These are phyloP conservation scores for Cyberlindnera euphorbiae DNA, from an alignment of 805 yeast species.

Conservation along the genomic window DNA sequence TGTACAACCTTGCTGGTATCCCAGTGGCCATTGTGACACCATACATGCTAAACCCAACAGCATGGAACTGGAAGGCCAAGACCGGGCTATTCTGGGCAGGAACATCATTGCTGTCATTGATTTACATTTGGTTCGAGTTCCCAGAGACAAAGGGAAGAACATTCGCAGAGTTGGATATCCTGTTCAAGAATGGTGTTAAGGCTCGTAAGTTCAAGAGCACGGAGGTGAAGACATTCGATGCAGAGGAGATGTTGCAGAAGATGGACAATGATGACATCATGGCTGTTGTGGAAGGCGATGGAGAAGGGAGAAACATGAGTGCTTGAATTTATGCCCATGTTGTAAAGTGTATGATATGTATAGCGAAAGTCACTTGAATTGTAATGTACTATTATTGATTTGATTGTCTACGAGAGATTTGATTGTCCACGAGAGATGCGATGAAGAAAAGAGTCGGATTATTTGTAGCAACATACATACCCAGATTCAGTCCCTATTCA, in stretches of 20 bases:
- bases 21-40: conserved; percentile 37
- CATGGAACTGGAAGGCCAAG: conserved; percentile 40
- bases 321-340: too few species aligned
- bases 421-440: too few species aligned
- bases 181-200: conserved; percentile 34
- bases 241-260: conserved; percentile 17
- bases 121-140: conserved; percentile 45
- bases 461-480: too few species aligned
- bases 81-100: conserved; percentile 44
- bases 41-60: conserved; percentile 41
- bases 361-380: too few species aligned
- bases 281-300: conserved; percentile 12
- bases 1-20: conserved; percentile 31
- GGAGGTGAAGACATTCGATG: conserved; percentile 19
- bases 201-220: conserved; percentile 29
- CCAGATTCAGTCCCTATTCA: conserved; percentile 22
- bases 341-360: too few species aligned
- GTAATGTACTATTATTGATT: too few species aligned
- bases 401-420: too few species aligned
- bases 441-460: too few species aligned
- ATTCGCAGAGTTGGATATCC: conserved; percentile 49
- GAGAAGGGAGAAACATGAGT: conserved; percentile 1
- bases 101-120: conserved; percentile 25
- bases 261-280: conserved; percentile 18
- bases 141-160: conserved; percentile 56